A percentile compares a stretch with the other conserved stretches of the same genome.
These are phyloP conservation scores for Phragmites australis DNA, from an alignment of 176 grass and related monocot species.

Conservation along the genomic window DNA sequence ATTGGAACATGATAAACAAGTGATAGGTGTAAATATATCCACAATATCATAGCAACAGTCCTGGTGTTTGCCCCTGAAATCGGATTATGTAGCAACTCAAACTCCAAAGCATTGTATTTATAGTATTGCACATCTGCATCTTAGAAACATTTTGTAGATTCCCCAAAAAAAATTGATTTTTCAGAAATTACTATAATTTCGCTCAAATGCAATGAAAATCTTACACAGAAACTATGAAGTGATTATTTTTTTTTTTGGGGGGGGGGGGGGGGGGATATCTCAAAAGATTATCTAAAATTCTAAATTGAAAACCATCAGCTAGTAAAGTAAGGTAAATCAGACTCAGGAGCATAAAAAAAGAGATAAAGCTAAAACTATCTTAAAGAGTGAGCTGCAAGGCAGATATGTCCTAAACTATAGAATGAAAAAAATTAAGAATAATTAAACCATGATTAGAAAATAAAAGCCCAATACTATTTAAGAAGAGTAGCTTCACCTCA, in stretches of 20 bases:
- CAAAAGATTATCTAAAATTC: constrained; percentile 20
- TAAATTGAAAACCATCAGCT: background rate
- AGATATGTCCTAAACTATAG: background rate
- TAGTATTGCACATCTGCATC: background rate
- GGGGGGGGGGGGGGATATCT: background rate
- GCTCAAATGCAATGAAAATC: background rate
- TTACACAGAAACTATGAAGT: background rate
- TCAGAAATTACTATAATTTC: background rate
- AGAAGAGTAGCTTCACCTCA: constrained; percentile 56
- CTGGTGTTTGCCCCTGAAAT: background rate
- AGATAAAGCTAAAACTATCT: background rate
- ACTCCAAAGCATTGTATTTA: background rate
- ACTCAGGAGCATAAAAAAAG: background rate
- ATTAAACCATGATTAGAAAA: constrained; percentile 6
- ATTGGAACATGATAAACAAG: background rate
- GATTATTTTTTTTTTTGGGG: background rate
- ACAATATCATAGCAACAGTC: background rate
- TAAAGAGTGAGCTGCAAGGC: background rate
- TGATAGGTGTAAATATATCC: constrained; percentile 24
- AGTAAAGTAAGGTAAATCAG: background rate
- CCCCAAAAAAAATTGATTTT: background rate
- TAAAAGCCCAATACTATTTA: background rate
- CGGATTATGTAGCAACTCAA: constrained; percentile 13
- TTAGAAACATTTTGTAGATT: background rate
- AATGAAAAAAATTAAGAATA: constrained; percentile 4